phyloP scores from a whole-genome alignment of 2,329 filamentous ascomycete genomes.

The Fusarium lyarnte region DNA sequence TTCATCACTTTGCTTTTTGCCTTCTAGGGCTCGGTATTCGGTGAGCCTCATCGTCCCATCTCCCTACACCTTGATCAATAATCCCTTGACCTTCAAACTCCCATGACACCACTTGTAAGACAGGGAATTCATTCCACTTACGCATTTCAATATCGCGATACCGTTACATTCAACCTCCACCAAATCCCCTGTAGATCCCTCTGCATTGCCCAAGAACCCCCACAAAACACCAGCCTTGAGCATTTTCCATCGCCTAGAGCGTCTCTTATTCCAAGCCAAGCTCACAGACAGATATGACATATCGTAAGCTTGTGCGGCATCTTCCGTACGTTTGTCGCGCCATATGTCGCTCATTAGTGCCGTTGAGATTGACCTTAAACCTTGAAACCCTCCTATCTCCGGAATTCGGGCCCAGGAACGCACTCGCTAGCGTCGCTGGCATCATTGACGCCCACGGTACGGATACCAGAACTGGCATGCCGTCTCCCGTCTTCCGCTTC shows the following conservation, averaged over 20 bases:
- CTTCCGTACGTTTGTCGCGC: neutral
- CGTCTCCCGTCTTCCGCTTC: neutral
- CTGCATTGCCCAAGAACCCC: neutral
- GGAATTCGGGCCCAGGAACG: slow-evolving; percentile 1
- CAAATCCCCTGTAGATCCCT: slow-evolving; percentile 1
- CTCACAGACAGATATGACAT: neutral
- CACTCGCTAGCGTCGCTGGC: neutral
- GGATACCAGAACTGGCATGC: neutral
- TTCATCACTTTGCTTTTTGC: slow-evolving; percentile 1
- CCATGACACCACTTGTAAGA: slow-evolving; percentile 18
- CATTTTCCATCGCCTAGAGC: slow-evolving; percentile 22
- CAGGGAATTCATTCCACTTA: neutral
- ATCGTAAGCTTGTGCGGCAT: neutral
- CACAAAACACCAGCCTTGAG: neutral
- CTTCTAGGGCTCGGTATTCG: neutral
- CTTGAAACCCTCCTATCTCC: slow-evolving; percentile 5
- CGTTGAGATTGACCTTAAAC: neutral
- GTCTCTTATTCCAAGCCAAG: neutral
- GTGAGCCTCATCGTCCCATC: neutral
- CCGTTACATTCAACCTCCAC: slow-evolving; percentile 14
- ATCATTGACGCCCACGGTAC: neutral
- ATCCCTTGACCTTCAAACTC: neutral
- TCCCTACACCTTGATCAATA: neutral
- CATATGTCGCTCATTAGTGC: neutral
- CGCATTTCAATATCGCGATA: slow-evolving; percentile 1